Evolutionary conservation across 2,329 filamentous ascomycete genomes (phyloP), one percentile per base, ranked within the genome.

Genomic region (Xylaria sp.): DNA sequence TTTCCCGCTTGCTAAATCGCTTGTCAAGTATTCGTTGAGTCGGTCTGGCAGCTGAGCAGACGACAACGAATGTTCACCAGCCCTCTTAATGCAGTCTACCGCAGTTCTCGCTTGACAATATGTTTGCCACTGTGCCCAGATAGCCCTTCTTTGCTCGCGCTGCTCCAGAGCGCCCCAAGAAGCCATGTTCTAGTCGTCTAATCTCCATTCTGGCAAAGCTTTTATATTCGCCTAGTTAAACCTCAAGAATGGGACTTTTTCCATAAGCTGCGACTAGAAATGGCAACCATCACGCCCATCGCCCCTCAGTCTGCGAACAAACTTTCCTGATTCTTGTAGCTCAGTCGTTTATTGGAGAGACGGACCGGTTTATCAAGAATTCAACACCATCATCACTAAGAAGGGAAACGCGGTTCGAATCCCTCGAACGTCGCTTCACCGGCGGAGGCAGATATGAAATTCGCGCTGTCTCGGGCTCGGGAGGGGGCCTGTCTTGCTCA

Each of bases 371-470:
- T 54, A 67, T 11, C 11, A 13, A 56, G 11, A 40, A 36, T 10
- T 36, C 20, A 4, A 63, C 49, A 6, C 67, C 65, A 15, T 73
- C 70, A 46, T 67, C 67, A 31, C 74, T 68, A 23, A 66, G 72
- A 28, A 74, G 74, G 13, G 73, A 76, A 9, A 77, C 63, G 2
- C 73, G 70, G 26, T 77, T 75, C 53, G 31, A 23, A 57, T 54
- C 28, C 2, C 6, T 20, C 33, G 75, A 77, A 60, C 76, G 73
- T 40, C 69, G 63, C 2, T 73, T 70, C 4, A 6, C 20, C 42
- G 10, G 20, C 20, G 10, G 10, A 48, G 46, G 26, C 6, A 51
- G 13, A 5, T 3, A 31, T 3, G 48, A 51, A 28, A 51, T 31
- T 13, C 46, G 53, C 31, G 59, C 65, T 2, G 3, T 38, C 36